Evolutionary conservation across 2,329 filamentous ascomycete genomes (phyloP).

Genomic region (Trematosphaeria pertusa): DNA sequence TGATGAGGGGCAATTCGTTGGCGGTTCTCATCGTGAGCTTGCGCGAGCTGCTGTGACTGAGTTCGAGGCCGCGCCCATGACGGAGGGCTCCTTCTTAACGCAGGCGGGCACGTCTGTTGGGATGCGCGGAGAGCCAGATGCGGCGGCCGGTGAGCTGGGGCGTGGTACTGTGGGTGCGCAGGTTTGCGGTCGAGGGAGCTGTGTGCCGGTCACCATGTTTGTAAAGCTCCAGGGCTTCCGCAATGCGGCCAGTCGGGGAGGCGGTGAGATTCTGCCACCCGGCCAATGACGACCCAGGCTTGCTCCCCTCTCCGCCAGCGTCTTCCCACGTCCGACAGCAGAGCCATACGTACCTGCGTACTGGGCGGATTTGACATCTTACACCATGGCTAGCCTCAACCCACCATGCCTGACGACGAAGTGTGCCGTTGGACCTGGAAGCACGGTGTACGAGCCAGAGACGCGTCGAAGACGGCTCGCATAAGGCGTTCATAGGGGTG

Average conservation of each 20-base stretch:
- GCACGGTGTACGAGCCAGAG: too few relatives aligned
- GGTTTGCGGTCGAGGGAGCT: constrained; percentile 1
- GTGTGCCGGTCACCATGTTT: constrained; percentile 7
- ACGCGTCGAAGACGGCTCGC: too few relatives aligned
- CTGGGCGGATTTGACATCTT: too few relatives aligned
- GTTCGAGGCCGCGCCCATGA: constrained; percentile 39
- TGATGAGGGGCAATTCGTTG: constrained; percentile 31
- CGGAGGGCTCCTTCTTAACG: constrained; percentile 25
- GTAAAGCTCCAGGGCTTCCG: constrained; percentile 2
- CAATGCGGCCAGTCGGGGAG: too few relatives aligned
- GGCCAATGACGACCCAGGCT: too few relatives aligned
- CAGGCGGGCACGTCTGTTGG: background rate
- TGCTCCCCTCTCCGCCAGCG: too few relatives aligned
- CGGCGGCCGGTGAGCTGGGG: constrained; percentile 1
- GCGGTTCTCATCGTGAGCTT: constrained; percentile 41
- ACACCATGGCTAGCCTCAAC: too few relatives aligned
- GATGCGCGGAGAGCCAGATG: background rate
- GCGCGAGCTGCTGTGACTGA: constrained; percentile 27
- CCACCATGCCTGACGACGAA: too few relatives aligned
- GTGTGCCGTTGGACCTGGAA: too few relatives aligned
- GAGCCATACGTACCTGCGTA: too few relatives aligned
- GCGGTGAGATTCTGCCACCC: background rate
- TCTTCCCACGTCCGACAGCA: too few relatives aligned
- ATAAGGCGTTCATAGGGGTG: too few relatives aligned
- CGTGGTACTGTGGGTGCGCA: background rate